Evolutionary conservation across 2,329 filamentous ascomycete genomes (phyloP).

Genomic region (Colletotrichum lupini): DNA sequence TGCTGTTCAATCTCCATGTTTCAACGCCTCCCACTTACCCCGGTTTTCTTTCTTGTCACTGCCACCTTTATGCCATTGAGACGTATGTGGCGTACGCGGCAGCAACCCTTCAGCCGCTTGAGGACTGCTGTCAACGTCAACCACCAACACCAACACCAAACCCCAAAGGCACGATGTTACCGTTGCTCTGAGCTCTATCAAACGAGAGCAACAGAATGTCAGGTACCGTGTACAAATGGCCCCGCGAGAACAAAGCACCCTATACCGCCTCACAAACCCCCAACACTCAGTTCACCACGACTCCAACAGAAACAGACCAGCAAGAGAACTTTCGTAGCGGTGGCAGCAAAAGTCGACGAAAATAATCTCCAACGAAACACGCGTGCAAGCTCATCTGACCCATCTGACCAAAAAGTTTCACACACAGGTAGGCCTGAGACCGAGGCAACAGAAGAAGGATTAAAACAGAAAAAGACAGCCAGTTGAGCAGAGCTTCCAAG

Average conservation of each 20-base stretch:
- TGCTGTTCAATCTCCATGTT: slow-evolving; percentile 8
- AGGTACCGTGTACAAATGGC: neutral
- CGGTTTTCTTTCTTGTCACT: neutral
- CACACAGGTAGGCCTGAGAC: neutral
- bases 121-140: neutral
- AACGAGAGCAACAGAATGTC: neutral
- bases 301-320: neutral
- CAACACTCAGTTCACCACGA: neutral
- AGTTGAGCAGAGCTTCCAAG: neutral
- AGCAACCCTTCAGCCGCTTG: slow-evolving; percentile 5
- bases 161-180: neutral
- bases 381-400: slow-evolving; percentile 5
- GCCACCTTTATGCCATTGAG: neutral
- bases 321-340: neutral
- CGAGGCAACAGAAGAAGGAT: neutral
- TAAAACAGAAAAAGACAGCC: neutral
- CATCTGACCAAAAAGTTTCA: slow-evolving; percentile 26
- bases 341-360: neutral
- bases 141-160: neutral
- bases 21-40: neutral
- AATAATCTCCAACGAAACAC: slow-evolving; percentile 17
- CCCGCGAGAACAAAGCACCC: neutral
- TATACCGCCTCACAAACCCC: neutral
- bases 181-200: neutral
- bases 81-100: slow-evolving; percentile 20